Evolutionary conservation across 805 yeast species (phyloP), one percentile per base, ranked within the genome.

Genomic region (Zygotorulaspora chibaensis): DNA sequence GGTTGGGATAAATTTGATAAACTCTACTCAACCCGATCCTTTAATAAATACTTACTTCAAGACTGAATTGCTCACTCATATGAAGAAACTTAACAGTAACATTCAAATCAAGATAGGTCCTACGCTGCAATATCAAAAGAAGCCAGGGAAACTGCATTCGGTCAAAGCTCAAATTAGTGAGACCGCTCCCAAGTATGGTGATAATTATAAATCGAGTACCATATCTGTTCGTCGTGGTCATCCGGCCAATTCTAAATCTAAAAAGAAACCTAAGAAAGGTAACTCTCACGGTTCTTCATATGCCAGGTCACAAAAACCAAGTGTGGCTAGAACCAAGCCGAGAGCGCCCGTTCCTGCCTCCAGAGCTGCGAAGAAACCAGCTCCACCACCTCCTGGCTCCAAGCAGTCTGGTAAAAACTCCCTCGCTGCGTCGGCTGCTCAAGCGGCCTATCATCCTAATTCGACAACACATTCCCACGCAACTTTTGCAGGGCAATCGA

Each of bases 191-290:
- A 58, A 56, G 9, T 63, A 77, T 52, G 74, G 85, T 35, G 98
- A 93, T 63, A 48, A 69, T 9, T 93, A 93, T 72, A 93, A 93
- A 69, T 87, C 96, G 3, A 86, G 95, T 51, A 80, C 87, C 0
- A 90, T 93, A 20, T 81, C 79, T 34, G 96, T 88, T 13, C 79
- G 81, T 38, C 77, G 76, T 37, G 99, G 99, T 12, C 72, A 78
- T 50, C 89, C 96, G 6, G 81, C 87, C 0, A 77, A 71, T 47
- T 77, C 93, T 10, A 70, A 61, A n/a, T 83, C 89, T 16, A 83
- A 80, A 28, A 80, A 81, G 57, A 80, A 84, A 55, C 98, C 98
- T 26, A 79, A 80, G n/a, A 67, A 65, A 29, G 45, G 46, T 47
- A 26, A 42, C 50, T 45, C 46, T 55, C 39, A 30, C 15, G 35